These are phyloP conservation scores for Clarireedia homoeocarpa DNA, from an alignment of 2,329 filamentous ascomycete genomes.

Conservation along the genomic window DNA sequence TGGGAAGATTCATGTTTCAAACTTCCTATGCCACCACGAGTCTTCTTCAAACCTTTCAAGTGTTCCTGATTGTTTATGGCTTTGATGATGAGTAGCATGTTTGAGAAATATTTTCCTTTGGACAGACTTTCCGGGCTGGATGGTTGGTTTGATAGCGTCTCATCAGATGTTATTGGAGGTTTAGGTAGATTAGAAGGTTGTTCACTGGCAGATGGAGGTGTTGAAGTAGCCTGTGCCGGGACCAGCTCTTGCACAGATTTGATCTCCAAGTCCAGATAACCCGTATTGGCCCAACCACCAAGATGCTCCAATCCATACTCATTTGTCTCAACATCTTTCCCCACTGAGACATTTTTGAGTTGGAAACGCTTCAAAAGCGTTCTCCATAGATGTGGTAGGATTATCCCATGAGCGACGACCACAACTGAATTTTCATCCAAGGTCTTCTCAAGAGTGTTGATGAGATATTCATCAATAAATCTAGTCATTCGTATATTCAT, in stretches of 20 bases:
- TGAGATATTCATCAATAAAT: conserved; percentile 54
- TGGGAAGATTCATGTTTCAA: conserved; percentile 68
- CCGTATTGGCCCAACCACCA: conserved; percentile 59
- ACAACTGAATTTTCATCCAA: conserved; percentile 41
- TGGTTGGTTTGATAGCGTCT: neutral
- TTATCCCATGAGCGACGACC: conserved; percentile 76
- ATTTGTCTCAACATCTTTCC: conserved; percentile 33
- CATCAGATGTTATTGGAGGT: neutral
- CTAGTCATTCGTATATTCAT: conserved; percentile 56
- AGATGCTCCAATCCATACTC: conserved; percentile 37
- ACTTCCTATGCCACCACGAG: conserved; percentile 75
- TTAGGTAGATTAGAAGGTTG: neutral
- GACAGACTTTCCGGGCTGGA: neutral
- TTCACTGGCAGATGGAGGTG: neutral
- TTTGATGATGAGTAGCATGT: conserved; percentile 44
- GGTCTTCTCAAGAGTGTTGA: conserved; percentile 41
- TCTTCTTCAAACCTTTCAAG: conserved; percentile 66
- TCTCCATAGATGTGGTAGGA: conserved; percentile 63
- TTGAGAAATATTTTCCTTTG: neutral
- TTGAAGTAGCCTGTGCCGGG: neutral
- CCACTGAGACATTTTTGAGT: conserved; percentile 28
- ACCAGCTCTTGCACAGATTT: conserved; percentile 6
- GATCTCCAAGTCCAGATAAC: conserved; percentile 37
- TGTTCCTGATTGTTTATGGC: conserved; percentile 65
- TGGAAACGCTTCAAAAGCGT: conserved; percentile 49